Evolutionary conservation across 306 rosid genomes (phyloP), one percentile per base, ranked within the genome.

Genomic region (Prosopis cineraria): DNA sequence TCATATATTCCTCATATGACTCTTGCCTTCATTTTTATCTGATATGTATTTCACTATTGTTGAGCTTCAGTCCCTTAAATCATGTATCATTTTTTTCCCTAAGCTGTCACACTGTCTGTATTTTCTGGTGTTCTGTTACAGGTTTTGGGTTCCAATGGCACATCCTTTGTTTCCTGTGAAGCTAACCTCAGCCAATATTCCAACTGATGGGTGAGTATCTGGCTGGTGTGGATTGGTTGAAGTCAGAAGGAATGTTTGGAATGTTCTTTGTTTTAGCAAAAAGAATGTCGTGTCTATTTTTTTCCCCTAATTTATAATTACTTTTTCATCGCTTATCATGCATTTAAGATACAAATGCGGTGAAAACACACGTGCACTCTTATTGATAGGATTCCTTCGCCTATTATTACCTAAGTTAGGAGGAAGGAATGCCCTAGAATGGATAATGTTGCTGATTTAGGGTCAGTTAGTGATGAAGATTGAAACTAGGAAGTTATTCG

Each of bases 131-230:
- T 37, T 78, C 74, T 67, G 67, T 50, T 83, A 34, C 96, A 96
- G 99, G 58, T 96, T 96, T 87, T 93, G 86, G 94, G 85, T 81
- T 81, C 65, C 94, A 20, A 75, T 90, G 64, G 79, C 71, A 1
- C 97, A 89, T 78, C 96, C 98, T 74, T 74, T 93, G 77, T 68
- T 24, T 58, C 98, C 99, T 1, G 92, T 89, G 82, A 96, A 91
- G 93, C 84, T 93, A 83, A 78, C 36, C 19, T 65, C 81, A 16
- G 52, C 93, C 55, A 87, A 62, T 80, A 69, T 72, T 72, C 91
- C 97, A 47, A 81, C 91, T 41, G 97, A 91, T 80, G 99, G 98
- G 99, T 96, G 81, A 82, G 98, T 78, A 60, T 44, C 45, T 76
- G 8, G 37, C 16, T 20, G 29, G 3, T 60, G 40, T 85, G 59